Evolutionary conservation across 768 basidiomycete species (phyloP), one percentile per base, ranked within the genome.

Genomic region (Termitomyces sp.): DNA sequence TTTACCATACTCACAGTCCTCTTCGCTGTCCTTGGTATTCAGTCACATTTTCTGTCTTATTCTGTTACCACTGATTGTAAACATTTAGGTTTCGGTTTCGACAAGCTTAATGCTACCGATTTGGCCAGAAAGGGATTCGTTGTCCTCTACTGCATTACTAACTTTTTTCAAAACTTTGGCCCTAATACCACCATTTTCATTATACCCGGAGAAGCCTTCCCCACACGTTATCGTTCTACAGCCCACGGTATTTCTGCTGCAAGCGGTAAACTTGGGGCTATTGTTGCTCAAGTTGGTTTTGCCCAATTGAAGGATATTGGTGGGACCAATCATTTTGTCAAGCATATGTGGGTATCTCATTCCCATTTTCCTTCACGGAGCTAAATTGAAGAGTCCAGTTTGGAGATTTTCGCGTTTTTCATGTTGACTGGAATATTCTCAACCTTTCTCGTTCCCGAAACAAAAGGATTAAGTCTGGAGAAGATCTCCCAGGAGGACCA

Each of bases 91-190:
- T 91, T 90, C 69, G 86, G 74, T 18, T 90, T 82, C 62, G 77
- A 88, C 68, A 79, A 75, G 65, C 77, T 86, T 54, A 85, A 48
- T 51, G 77, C 79, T 33, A 80, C 77, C 1, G 5, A 63, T 1
- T 4, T 69, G 2, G 69, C 74, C 20, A 78, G 46, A 14, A 82
- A 83, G 32, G 89, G 78, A 2, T 92, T 93, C 70, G 85, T 91
- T 50, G 87, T 88, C 76, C 81, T 91, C 26, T 94, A 93, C 75
- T 90, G 90, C 69, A 75, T 94, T n/a, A 82, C 89, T 66, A 88
- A 90, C 70, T 91, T 92, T 76, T 91, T 93, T 87, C 88, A 91
- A 75, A 93, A 93, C 74, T 93, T 92, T 61, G 91, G 89, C 1
- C 89, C 87, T 8, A 91, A 92, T 65, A 82, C 81, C 0, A 93